These are phyloP conservation scores for Tuber magnatum DNA, from an alignment of 495 filamentous ascomycete species.

Conservation along the genomic window DNA sequence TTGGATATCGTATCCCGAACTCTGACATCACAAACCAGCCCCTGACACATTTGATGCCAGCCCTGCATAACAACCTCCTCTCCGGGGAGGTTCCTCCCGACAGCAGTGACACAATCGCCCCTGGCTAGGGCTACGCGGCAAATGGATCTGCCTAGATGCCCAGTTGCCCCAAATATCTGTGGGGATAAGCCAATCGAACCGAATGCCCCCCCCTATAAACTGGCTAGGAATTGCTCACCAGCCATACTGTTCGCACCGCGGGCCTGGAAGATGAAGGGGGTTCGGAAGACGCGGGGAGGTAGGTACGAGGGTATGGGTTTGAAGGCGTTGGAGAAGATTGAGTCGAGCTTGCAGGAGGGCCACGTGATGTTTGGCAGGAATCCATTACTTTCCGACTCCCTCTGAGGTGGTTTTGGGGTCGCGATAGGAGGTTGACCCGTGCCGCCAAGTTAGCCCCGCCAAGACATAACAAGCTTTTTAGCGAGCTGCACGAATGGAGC, in stretches of 20 bases:
- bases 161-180: constrained; percentile 82
- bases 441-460: background rate
- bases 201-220: background rate
- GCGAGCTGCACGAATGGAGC: background rate
- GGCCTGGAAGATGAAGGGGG: constrained; percentile 68
- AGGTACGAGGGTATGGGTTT: constrained; percentile 14
- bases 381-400: constrained; percentile 7
- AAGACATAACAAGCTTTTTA: constrained; percentile 14
- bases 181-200: background rate
- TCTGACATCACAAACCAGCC: constrained; percentile 81
- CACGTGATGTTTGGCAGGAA: constrained; percentile 2
- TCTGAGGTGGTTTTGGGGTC: background rate
- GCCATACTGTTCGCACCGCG: constrained; percentile 69
- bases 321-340: constrained; percentile 7
- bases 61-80: constrained; percentile 61
- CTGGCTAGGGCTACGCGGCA: constrained; percentile 71
- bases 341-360: background rate
- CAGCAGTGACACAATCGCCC: constrained; percentile 79
- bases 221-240: constrained; percentile 49
- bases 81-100: constrained; percentile 75
- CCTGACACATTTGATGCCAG: constrained; percentile 63
- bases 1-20: constrained; percentile 66
- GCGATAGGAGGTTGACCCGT: background rate
- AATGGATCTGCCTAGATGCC: constrained; percentile 89
- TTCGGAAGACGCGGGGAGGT: constrained; percentile 68